Evolutionary conservation across 805 yeast genomes (phyloP), one percentile per base, ranked within the genome.

Genomic region (Millerozyma miso): DNA sequence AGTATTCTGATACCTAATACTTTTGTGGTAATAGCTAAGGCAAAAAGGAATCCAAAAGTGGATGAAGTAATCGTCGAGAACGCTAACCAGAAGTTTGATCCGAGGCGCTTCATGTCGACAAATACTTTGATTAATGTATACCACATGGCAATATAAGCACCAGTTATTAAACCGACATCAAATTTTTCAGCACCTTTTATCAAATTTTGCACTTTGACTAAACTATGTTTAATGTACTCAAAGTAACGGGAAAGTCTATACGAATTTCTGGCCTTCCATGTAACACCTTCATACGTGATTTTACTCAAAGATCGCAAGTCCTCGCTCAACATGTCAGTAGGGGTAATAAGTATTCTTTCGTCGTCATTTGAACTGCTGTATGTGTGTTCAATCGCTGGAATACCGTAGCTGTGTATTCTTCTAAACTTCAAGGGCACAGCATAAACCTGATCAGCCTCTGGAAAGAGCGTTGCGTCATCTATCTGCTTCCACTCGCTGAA

Each of bases 71-170:
- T 63, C 3, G 95, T 83, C 13, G 95, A 79, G 52, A 86, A 76
- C 7, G 85, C 91, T 41, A 93, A 74, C 95, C 96, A 88, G 54
- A 88, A 83, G 53, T 79, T 85, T 23, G 97, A 88, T 20, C 96
- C 97, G 20, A 83, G 68, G 40, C 73, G 68, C 40, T 73, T 73
- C 93, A 91, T 83, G 52, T 88, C 89, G 45, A 79, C 55, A 54
- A 86, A 90, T 23, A 91, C 76, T 46, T 81, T 80, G 46, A 79
- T 65, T 52, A 91, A 76, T 8, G 96, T 87, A 63, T 85, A 82
- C 74, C 86, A 73, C 96, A 90, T 89, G 38, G 95, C 95, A 19
- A 79, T 53, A 62, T 91, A 91, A 2, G 96, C 97, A 39, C 82
- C 60, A 2, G 87, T 73, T 39, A 93, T 83, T 45, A 90, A 73